Evolutionary conservation across 805 yeast species (phyloP).

Genomic region (Kuraishia cidri): DNA sequence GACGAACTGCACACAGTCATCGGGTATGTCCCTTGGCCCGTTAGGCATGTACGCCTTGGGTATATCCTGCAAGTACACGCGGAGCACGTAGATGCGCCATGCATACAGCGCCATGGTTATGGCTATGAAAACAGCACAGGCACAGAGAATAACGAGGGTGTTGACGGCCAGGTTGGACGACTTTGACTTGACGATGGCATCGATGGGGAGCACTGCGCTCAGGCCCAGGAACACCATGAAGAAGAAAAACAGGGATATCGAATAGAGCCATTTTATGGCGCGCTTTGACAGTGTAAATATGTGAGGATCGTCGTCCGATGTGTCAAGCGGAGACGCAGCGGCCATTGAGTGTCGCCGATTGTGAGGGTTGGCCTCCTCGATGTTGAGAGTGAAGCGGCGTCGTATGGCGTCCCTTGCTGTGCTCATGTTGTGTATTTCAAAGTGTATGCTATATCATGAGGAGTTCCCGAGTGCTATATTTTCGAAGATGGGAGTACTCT

Average conservation of each 20-base stretch:
- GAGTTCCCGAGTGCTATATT: too few species aligned
- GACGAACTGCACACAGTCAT: slow-evolving; percentile 29
- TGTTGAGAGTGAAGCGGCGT: slow-evolving; percentile 3
- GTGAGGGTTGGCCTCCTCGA: slow-evolving; percentile 1
- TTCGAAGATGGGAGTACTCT: too few species aligned
- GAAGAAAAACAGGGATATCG: slow-evolving; percentile 30
- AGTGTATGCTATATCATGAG: too few species aligned
- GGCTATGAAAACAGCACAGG: slow-evolving; percentile 52
- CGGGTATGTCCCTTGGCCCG: slow-evolving; percentile 49
- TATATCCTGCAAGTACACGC: slow-evolving; percentile 59
- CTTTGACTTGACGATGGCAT: slow-evolving; percentile 56
- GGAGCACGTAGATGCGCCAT: slow-evolving; percentile 47
- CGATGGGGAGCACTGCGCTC: slow-evolving; percentile 68
- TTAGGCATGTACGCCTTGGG: slow-evolving; percentile 74
- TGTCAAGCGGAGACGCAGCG: too few species aligned
- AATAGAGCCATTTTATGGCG: slow-evolving; percentile 30
- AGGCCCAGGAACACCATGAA: slow-evolving; percentile 42
- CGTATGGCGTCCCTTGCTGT: slow-evolving; percentile 2
- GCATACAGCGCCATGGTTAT: slow-evolving; percentile 42
- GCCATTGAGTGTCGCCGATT: too few species aligned
- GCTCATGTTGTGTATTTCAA: too few species aligned
- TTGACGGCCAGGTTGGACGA: slow-evolving; percentile 58
- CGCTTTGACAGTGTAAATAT: slow-evolving; percentile 9
- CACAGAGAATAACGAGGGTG: slow-evolving; percentile 71
- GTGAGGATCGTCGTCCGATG: background rate